Conservation (phyloP, 148 eudicot species). For the Vaccinium corymbosum region DNA sequence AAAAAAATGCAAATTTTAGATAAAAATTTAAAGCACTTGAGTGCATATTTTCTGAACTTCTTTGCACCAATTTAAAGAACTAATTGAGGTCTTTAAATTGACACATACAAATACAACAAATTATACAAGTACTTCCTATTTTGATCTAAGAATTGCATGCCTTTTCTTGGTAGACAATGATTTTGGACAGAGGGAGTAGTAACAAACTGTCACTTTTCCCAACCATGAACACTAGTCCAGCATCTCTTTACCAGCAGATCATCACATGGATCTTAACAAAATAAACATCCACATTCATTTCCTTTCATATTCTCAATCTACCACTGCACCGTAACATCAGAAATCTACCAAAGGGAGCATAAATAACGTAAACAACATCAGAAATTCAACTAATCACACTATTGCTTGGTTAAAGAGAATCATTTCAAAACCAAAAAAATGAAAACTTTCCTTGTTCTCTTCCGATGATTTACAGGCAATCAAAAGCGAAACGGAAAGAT, state of each 20-base stretch:
- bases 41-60: not conserved
- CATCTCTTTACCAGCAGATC: not conserved
- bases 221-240: not conserved
- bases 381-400: not conserved
- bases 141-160: not conserved
- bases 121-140: not conserved
- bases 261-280: not conserved
- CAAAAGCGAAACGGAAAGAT: too few species aligned
- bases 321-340: not conserved
- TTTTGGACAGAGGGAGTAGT: not conserved
- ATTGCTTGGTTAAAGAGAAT: too few species aligned
- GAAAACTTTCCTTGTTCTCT: not conserved
- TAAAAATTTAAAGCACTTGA: not conserved
- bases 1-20: not conserved
- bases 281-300: not conserved
- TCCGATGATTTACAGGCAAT: not conserved
- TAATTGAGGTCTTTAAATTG: not conserved
- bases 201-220: not conserved
- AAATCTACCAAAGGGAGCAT: not conserved
- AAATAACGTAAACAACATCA: not conserved
- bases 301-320: not conserved
- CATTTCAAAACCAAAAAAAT: not conserved
- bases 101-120: not conserved
- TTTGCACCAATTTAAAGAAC: not conserved
- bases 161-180: not conserved